These are phyloP conservation scores for Ceriops decandra DNA, from an alignment of 345 rosid species.

Conservation along the genomic window DNA sequence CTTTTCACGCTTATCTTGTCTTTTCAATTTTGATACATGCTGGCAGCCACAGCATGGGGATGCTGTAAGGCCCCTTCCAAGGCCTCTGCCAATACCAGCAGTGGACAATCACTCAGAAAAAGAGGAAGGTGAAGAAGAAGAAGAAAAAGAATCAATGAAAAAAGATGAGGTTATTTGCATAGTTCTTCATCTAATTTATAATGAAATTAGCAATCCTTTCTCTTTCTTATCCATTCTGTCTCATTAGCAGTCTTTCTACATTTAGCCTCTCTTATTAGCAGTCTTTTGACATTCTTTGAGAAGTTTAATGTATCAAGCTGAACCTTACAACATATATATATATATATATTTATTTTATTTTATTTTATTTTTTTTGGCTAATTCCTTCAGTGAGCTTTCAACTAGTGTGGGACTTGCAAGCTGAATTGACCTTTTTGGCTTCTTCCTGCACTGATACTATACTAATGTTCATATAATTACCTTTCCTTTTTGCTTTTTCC, in stretches of 20 bases:
- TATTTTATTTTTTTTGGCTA: background rate
- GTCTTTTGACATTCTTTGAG: too few relatives aligned
- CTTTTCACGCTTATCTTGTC: slow-evolving; percentile 17
- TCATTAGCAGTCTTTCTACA: background rate
- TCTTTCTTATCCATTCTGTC: background rate
- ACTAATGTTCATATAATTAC: background rate
- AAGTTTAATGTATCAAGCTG: background rate
- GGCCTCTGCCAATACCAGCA: slow-evolving; percentile 56
- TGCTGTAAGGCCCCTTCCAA: slow-evolving; percentile 58
- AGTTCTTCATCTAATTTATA: background rate
- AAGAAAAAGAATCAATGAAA: slow-evolving; percentile 27
- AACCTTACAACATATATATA: background rate
- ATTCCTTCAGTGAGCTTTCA: too few relatives aligned
- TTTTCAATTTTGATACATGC: slow-evolving; percentile 15
- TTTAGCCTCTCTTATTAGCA: too few relatives aligned
- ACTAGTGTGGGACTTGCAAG: too few relatives aligned
- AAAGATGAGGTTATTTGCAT: slow-evolving; percentile 47
- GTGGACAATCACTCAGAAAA: slow-evolving; percentile 31
- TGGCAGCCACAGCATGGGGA: slow-evolving; percentile 55
- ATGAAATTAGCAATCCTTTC: background rate
- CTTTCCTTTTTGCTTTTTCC: slow-evolving; percentile 5
- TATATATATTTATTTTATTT: background rate
- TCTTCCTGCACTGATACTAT: background rate
- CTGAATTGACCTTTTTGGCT: too few relatives aligned
- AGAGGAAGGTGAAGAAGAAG: slow-evolving; percentile 38